These are phyloP conservation scores for Scorias spongiosa DNA, from an alignment of 2,329 filamentous ascomycete species.

Conservation along the genomic window DNA sequence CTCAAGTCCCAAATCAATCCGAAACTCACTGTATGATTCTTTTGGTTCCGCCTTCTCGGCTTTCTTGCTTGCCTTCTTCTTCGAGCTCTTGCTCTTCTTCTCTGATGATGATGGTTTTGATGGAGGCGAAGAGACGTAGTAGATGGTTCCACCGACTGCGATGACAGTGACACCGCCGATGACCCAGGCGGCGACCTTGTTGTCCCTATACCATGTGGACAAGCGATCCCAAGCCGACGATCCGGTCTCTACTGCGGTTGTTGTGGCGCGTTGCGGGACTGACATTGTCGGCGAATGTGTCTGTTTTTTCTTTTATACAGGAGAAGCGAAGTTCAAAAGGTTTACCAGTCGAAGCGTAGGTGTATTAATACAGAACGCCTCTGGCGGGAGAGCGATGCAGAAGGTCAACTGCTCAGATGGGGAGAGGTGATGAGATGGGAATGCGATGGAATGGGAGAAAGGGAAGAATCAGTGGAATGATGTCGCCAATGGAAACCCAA, in stretches of 20 bases:
- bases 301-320: too few relatives aligned
- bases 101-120: slow-evolving; percentile 1
- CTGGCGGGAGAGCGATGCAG: too few relatives aligned
- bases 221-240: slow-evolving; percentile 77
- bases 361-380: too few relatives aligned
- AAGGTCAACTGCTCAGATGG: too few relatives aligned
- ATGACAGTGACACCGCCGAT: slow-evolving; percentile 90
- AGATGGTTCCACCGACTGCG: slow-evolving; percentile 79
- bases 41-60: slow-evolving; percentile 56
- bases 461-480: too few relatives aligned
- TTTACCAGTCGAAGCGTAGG: too few relatives aligned
- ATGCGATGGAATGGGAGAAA: too few relatives aligned
- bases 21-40: slow-evolving; percentile 22
- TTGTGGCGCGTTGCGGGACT: slow-evolving; percentile 2
- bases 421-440: too few relatives aligned
- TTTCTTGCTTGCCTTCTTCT: slow-evolving; percentile 81
- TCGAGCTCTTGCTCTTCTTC: slow-evolving; percentile 28
- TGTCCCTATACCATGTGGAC: slow-evolving; percentile 82
- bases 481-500: too few relatives aligned
- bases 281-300: background rate
- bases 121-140: slow-evolving; percentile 55
- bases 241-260: slow-evolving; percentile 22
- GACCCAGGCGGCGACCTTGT: slow-evolving; percentile 91
- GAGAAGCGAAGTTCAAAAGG: too few relatives aligned
- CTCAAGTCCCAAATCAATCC: background rate